Conservation (phyloP, 257 asterid species). For the Ligustrum vulgare region DNA sequence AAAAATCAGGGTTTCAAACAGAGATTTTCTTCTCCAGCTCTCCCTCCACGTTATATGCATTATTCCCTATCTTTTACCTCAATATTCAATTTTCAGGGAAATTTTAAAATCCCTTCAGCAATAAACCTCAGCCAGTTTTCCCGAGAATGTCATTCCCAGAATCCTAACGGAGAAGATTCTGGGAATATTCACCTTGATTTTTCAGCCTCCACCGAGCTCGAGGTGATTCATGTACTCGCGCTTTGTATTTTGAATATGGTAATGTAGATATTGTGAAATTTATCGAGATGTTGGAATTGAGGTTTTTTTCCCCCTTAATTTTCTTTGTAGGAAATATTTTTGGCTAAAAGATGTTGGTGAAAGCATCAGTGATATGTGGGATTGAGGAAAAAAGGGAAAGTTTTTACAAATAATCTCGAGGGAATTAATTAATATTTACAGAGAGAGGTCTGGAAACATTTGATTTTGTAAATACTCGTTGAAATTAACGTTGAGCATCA, state of each 20-base stretch:
- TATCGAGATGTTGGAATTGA: not conserved
- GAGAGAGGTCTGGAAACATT: conserved; percentile 42
- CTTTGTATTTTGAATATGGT: not conserved
- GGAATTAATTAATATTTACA: conserved; percentile 18
- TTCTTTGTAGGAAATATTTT: conserved; percentile 15
- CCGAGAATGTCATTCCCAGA: not conserved
- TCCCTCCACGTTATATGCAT: not conserved
- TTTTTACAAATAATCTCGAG: not conserved
- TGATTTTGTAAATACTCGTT: conserved; percentile 18
- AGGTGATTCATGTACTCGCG: conserved; percentile 33
- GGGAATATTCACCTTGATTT: conserved; percentile 22
- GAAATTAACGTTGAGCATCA: not conserved
- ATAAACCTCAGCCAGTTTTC: too few relatives aligned
- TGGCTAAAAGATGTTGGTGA: not conserved
- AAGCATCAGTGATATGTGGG: too few relatives aligned
- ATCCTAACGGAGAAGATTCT: conserved; percentile 7
- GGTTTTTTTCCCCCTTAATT: not conserved
- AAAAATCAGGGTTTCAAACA: conserved; percentile 38
- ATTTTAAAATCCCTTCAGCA: not conserved
- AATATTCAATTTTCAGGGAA: conserved; percentile 16
- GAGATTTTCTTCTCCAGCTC: conserved; percentile 32
- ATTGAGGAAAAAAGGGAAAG: conserved; percentile 27
- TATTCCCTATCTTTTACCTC: conserved; percentile 27
- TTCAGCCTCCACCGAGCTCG: conserved; percentile 9
- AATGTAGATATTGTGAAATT: not conserved